Percentiles rank a stretch among this genome's conserved stretches.
Conservation (phyloP, 1,139 yeast genomes). For the Yamadazyma oceani region DNA sequence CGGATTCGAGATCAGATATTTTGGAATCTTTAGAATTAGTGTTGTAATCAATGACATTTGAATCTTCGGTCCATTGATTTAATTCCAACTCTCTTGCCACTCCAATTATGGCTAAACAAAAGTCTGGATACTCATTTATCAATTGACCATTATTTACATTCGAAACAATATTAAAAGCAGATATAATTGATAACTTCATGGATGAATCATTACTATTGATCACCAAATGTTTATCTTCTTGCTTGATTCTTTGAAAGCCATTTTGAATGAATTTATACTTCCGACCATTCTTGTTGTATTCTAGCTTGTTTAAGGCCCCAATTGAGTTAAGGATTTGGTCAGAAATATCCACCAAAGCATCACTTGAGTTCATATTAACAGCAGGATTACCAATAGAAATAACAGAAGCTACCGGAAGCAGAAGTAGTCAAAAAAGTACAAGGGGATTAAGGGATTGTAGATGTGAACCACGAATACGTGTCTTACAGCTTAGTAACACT, state of each 20-base stretch:
- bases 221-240: constrained; percentile 53
- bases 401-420: not conserved
- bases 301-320: constrained; percentile 36
- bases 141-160: constrained; percentile 38
- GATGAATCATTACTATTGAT: constrained; percentile 36
- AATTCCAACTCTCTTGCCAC: constrained; percentile 50
- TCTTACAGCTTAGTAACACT: too few relatives aligned
- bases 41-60: constrained; percentile 40
- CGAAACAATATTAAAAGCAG: constrained; percentile 44
- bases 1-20: constrained; percentile 2
- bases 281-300: constrained; percentile 51
- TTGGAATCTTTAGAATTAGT: constrained; percentile 18
- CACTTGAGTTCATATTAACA: constrained; percentile 17
- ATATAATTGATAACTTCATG: constrained; percentile 38
- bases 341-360: constrained; percentile 28
- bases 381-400: not conserved
- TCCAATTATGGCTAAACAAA: constrained; percentile 51
- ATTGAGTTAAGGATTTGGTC: constrained; percentile 28
- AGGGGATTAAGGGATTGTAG: too few relatives aligned
- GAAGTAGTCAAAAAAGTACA: too few relatives aligned
- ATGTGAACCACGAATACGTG: too few relatives aligned
- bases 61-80: constrained; percentile 51
- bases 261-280: constrained; percentile 52
- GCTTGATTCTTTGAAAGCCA: constrained; percentile 49
- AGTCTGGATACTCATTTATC: constrained; percentile 35